A percentile compares a stretch with the other conserved stretches of the same genome.
These are phyloP conservation scores for Candida odintsovae DNA, from an alignment of 805 yeast genomes.

Conservation along the genomic window DNA sequence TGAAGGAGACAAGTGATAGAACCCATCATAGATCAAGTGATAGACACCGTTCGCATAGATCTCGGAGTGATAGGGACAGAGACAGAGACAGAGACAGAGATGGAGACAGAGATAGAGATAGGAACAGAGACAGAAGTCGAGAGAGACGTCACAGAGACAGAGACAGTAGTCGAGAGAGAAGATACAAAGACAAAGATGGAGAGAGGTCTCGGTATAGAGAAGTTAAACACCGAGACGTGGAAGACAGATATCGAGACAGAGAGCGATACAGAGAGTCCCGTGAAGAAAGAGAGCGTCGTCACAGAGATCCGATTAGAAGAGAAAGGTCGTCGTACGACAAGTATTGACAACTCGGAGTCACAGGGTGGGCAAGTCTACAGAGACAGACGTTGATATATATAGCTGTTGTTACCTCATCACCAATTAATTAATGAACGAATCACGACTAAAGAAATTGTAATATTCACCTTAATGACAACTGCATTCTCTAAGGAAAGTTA, in stretches of 20 bases:
- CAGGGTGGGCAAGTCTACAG: not conserved
- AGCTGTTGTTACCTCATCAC: too few relatives aligned
- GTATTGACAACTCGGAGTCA: not conserved
- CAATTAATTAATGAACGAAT: not conserved
- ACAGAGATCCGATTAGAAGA: not conserved
- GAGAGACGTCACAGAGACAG: not conserved
- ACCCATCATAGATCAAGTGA: constrained; percentile 7
- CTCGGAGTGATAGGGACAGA: constrained; percentile 8
- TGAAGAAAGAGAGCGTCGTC: not conserved
- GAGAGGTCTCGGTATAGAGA: constrained; percentile 6
- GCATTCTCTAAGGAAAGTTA: too few relatives aligned
- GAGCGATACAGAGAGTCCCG: constrained; percentile 3
- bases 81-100: constrained; percentile 4
- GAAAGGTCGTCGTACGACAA: not conserved
- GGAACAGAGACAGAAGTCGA: constrained; percentile 5
- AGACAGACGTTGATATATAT: not conserved
- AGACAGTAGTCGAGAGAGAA: constrained; percentile 1
- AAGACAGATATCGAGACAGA: constrained; percentile 1
- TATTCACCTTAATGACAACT: too few relatives aligned
- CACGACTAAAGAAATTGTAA: not conserved
- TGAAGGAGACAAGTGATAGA: constrained; percentile 20
- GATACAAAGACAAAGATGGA: constrained; percentile 4
- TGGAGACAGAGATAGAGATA: not conserved
- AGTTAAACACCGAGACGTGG: not conserved
- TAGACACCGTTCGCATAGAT: constrained; percentile 10